Evolutionary conservation across 768 basidiomycete genomes (phyloP), one percentile per base, ranked within the genome.

Genomic region (Melanogaster broomeanus): DNA sequence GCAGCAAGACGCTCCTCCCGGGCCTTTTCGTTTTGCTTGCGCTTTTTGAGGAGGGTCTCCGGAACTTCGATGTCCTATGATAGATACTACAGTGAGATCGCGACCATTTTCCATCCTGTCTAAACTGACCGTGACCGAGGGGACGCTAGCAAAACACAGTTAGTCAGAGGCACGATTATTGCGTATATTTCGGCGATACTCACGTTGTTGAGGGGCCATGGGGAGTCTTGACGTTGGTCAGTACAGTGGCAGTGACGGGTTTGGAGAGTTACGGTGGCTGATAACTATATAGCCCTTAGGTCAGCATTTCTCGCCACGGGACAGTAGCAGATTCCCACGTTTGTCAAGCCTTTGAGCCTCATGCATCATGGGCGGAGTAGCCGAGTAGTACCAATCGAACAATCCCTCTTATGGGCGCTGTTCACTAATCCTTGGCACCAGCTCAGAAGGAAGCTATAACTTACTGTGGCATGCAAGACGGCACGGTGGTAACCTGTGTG

Each of bases 21-120:
- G 58, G 88, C 89, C 81, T 95, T 95, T 81, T 96, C 93, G 68
- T 87, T 95, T 78, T 93, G 90, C 79, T 95, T 94, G 78, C 95
- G 87, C 81, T 96, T 98, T 85, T 97, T 98, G 80, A 98, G 92
- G 80, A 98, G 87, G 69, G 95, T 98, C 87, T 97, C 95, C 73
- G 95, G 95, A 77, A 96, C 95, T 84, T 95, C 90, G 72, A 97
- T 86, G 68, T 86, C 84, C 90, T 93, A 64, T 55, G 55, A 44
- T 24, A 19, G 19, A 35, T 21, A 28, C 35, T 16, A 37, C 21
- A 21, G 49, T 66, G 31, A 71, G 39, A 49, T 42, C 48, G 52
- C 22, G 45, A 49, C 16, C 15, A 42, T 51, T 37, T 37, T 21
- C n/a, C 6, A 41, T 37, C 28, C 16, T 6, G 15, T 49, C 44